Percentiles rank a stretch among this genome's conserved stretches.
These are phyloP conservation scores for Astrocystis sublimbata DNA, from an alignment of 495 filamentous ascomycete genomes.

Conservation along the genomic window DNA sequence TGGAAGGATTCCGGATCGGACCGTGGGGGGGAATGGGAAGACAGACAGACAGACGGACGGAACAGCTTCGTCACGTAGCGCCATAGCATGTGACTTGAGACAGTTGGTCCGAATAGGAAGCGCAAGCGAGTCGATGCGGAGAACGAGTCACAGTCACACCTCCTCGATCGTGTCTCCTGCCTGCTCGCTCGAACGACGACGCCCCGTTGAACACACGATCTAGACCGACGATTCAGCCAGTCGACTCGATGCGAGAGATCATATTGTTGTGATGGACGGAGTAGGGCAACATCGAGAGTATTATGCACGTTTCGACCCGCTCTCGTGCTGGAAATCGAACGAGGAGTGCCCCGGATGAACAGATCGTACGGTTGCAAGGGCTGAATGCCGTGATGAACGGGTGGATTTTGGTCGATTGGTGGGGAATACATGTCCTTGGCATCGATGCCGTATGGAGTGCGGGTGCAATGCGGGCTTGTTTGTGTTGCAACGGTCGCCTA, in stretches of 20 bases:
- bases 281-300: neutral
- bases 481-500: neutral
- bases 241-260: neutral
- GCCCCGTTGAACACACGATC: too few species aligned
- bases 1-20: neutral
- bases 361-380: slow-evolving; percentile 16
- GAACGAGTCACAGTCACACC: neutral
- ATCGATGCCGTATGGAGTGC: slow-evolving; percentile 4
- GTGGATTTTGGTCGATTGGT: neutral
- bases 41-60: too few species aligned
- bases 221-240: too few species aligned
- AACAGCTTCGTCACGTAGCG: neutral
- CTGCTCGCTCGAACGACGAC: neutral
- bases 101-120: neutral
- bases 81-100: slow-evolving; percentile 3
- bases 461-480: slow-evolving; percentile 1
- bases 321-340: slow-evolving; percentile 7
- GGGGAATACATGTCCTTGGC: slow-evolving; percentile 10
- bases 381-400: slow-evolving; percentile 2
- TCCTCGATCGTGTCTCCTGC: neutral
- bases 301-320: neutral
- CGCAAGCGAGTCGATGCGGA: slow-evolving; percentile 9
- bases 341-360: slow-evolving; percentile 1
- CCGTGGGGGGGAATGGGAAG: too few species aligned
- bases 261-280: neutral